Evolutionary conservation across 495 filamentous ascomycete species (phyloP).

Genomic region (Xylaria longipes): DNA sequence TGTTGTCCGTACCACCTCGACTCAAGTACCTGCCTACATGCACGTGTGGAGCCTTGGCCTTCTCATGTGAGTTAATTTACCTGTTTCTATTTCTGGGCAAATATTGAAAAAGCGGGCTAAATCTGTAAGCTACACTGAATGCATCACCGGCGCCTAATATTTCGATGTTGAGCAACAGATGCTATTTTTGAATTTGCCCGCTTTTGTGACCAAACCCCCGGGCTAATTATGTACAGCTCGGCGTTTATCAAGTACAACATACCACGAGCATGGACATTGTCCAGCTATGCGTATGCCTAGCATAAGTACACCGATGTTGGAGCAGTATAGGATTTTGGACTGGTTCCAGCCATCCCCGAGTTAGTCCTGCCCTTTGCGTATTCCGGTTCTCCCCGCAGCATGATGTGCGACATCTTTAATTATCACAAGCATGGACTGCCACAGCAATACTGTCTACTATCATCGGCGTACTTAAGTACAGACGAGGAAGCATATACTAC

Average conservation of each 20-base stretch:
- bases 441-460: background rate
- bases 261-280: slow-evolving; percentile 10
- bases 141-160: slow-evolving; percentile 20
- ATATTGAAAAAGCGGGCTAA: slow-evolving; percentile 32
- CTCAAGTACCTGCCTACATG: slow-evolving; percentile 12
- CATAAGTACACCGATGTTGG: slow-evolving; percentile 15
- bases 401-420: slow-evolving; percentile 23
- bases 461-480: background rate
- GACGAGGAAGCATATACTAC: background rate
- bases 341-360: background rate
- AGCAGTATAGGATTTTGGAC: slow-evolving; percentile 5
- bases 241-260: slow-evolving; percentile 12
- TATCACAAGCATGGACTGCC: slow-evolving; percentile 18
- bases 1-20: background rate
- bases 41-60: slow-evolving; percentile 5
- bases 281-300: background rate
- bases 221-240: slow-evolving; percentile 32
- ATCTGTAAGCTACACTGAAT: background rate
- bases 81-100: slow-evolving; percentile 37
- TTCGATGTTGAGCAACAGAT: slow-evolving; percentile 30
- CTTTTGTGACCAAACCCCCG: slow-evolving; percentile 22
- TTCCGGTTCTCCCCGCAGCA: slow-evolving; percentile 15
- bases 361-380: background rate
- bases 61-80: slow-evolving; percentile 36
- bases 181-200: slow-evolving; percentile 47